Conservation (phyloP, 1,284 basidiomycete genomes). For the Paramarasmius palmivorus region DNA sequence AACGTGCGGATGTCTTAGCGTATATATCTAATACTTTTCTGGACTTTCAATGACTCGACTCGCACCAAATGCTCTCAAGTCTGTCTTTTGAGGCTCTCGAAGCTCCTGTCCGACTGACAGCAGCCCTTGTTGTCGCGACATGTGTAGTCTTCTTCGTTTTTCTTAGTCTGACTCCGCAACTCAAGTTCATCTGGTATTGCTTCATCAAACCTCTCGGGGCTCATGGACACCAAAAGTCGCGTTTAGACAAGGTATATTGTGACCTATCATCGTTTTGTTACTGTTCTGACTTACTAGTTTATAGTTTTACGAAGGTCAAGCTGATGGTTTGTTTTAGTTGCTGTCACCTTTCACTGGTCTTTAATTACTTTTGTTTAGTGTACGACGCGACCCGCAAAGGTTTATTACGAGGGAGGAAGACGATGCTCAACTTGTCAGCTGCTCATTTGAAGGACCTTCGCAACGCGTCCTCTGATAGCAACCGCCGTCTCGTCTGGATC, state of each 20-base stretch:
- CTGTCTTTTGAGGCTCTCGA: not conserved
- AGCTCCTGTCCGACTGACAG: conserved; percentile 1
- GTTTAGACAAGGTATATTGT: conserved; percentile 39
- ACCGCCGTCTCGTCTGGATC: conserved; percentile 70
- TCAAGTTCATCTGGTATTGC: conserved; percentile 50
- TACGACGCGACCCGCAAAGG: conserved; percentile 66
- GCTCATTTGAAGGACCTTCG: conserved; percentile 62
- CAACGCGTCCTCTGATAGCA: conserved; percentile 32
- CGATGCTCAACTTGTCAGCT: conserved; percentile 70
- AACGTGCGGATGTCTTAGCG: not conserved
- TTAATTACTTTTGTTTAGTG: conserved; percentile 22
- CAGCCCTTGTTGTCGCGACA: conserved; percentile 2
- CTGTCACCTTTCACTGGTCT: no score
- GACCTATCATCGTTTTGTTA: not conserved
- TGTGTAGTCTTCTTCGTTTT: conserved; percentile 8
- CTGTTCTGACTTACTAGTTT: not conserved
- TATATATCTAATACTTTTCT: not conserved
- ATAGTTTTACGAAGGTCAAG: conserved; percentile 70
- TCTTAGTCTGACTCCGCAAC: conserved; percentile 28
- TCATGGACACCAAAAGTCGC: conserved; percentile 37
- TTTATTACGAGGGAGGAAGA: conserved; percentile 68
- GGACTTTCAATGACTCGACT: not conserved
- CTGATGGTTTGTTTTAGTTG: conserved; percentile 37
- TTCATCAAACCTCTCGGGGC: conserved; percentile 42
- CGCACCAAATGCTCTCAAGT: not conserved